phyloP scores from a whole-genome alignment of 768 basidiomycete species.

The Leccinellum rugosiceps region DNA sequence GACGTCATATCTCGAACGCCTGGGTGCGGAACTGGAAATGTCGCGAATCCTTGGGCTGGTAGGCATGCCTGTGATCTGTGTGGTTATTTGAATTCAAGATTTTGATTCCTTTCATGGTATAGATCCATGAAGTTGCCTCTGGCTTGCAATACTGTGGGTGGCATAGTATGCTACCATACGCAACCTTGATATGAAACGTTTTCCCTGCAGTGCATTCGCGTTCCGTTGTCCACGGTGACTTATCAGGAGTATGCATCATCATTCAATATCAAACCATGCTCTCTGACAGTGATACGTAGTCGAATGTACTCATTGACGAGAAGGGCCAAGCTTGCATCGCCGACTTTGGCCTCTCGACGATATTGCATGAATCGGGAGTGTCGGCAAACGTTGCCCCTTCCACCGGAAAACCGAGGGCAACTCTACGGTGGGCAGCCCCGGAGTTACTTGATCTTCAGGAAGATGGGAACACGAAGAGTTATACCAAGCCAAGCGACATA shows the following conservation, averaged over 20 bases:
- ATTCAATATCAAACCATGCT: not conserved
- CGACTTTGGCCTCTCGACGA: not conserved
- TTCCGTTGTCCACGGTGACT: not conserved
- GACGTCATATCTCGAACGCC: not conserved
- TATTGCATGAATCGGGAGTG: conserved; percentile 30
- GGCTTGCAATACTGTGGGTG: not conserved
- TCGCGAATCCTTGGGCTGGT: not conserved
- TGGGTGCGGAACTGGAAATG: not conserved
- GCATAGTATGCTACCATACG: too few species aligned
- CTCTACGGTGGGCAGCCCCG: conserved; percentile 42
- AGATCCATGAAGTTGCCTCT: not conserved
- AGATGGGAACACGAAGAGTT: conserved; percentile 5
- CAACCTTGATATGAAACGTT: not conserved
- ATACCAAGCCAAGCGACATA: conserved; percentile 6
- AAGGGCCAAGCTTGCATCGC: not conserved
- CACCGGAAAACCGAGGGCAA: conserved; percentile 11
- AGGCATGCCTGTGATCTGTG: not conserved
- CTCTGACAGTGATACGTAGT: not conserved
- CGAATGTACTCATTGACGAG: not conserved
- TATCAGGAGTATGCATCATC: not conserved
- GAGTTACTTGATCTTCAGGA: conserved; percentile 30
- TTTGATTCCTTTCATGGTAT: not conserved
- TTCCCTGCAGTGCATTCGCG: not conserved
- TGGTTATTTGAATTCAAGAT: not conserved
- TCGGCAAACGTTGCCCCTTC: conserved; percentile 29